Evolutionary conservation across 176 grass and related monocot genomes (phyloP).

Genomic region (Sorghum bicolor): DNA sequence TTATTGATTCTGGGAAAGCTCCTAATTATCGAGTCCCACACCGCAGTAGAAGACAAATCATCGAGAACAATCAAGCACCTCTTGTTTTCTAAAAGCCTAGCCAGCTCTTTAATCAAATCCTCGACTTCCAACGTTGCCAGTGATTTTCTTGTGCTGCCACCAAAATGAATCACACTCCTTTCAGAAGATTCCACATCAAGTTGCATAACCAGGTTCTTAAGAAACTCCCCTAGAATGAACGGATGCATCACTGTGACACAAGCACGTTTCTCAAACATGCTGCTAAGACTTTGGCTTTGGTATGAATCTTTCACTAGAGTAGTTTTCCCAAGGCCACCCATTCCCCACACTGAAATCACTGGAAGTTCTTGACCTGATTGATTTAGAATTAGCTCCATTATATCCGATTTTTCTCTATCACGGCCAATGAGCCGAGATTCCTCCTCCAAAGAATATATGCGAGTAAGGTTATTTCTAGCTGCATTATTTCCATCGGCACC

Average conservation of each 20-base stretch:
- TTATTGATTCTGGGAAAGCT: background rate
- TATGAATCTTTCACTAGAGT: slow-evolving; percentile 15
- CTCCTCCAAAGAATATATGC: background rate
- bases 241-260: slow-evolving; percentile 19
- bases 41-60: background rate
- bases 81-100: background rate
- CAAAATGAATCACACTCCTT: background rate
- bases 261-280: slow-evolving; percentile 1
- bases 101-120: background rate
- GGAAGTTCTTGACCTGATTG: background rate
- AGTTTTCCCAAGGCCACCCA: slow-evolving; percentile 35
- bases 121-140: background rate
- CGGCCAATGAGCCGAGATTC: background rate
- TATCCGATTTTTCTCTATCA: too few relatives aligned
- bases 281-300: background rate
- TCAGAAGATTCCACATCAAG: background rate
- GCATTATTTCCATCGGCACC: too few relatives aligned
- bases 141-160: background rate
- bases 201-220: background rate
- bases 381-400: too few relatives aligned
- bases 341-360: slow-evolving; percentile 28
- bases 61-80: slow-evolving; percentile 21
- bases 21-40: background rate
- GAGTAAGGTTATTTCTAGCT: too few relatives aligned
- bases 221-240: background rate